Base-by-base conservation (phyloP, 495 filamentous ascomycete species). In the Penicillium soppii region DNA sequence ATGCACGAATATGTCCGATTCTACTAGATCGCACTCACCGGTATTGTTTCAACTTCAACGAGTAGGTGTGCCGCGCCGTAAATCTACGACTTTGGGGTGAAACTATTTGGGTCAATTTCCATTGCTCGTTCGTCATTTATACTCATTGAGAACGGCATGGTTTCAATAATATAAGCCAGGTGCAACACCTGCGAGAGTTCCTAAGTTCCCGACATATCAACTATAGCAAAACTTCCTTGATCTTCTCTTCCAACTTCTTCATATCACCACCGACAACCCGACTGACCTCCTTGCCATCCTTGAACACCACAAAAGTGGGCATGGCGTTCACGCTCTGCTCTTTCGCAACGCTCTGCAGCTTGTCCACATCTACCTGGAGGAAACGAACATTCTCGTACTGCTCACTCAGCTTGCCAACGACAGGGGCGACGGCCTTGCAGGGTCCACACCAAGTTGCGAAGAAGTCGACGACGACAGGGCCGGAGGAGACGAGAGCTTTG, bases 351-450 rank as follows among this genome's bases (percentile, higher is more conserved):
- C 85, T 80, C 41, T 86, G 76, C 25, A 92, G 70, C 52, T 86
- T 79, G 69, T 96, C 91, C 48, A 96, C 90, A 69, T 96, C 91
- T 62, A 96, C 66, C 78, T 95, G 94, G 75, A 82, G 82, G 70
- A 95, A 96, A 56, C 79, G 76, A 46, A 83, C 79, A 30, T 76
- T 70, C 46, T 74, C 26, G 65, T 77, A 79, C 16, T 71, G 65
- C 45, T 66, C 62, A 39, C 62, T 66, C 22, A 66, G 50, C 32
- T 66, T 58, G 42, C 62, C 62, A 43, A 66, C 47, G 36, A 58
- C 54, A 35, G 62, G 62, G 0, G 53, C 59, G 9, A 63, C 62
- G 16, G 59, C 62, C 44, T 52, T 52, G 57, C 62, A 66, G 20
- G 62, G 62, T 13, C 62, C 62, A 17, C 62, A 66, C 62, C 62